Evolutionary conservation across 495 filamentous ascomycete genomes (phyloP).

Genomic region (Podospora australis): DNA sequence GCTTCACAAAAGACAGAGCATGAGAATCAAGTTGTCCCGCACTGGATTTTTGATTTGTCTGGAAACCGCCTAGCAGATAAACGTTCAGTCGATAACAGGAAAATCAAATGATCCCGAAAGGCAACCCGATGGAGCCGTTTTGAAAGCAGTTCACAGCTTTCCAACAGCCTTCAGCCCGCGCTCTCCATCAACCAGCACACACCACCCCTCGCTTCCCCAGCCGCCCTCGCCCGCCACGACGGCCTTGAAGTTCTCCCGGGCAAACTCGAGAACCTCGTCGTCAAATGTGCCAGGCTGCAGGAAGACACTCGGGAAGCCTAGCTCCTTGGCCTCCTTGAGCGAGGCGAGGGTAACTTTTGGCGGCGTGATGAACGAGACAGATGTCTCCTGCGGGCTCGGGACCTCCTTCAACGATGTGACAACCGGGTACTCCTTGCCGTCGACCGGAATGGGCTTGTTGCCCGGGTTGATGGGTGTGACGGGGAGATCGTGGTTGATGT

Average conservation of each 20-base stretch:
- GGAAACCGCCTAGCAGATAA: too few relatives aligned
- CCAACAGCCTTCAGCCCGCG: slow-evolving; percentile 57
- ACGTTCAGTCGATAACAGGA: too few relatives aligned
- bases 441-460: slow-evolving; percentile 48
- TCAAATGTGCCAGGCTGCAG: slow-evolving; percentile 88
- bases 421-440: slow-evolving; percentile 51
- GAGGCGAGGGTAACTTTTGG: slow-evolving; percentile 63
- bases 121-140: too few relatives aligned
- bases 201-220: slow-evolving; percentile 71
- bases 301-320: slow-evolving; percentile 79
- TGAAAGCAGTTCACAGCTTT: slow-evolving; percentile 23
- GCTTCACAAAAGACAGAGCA: too few relatives aligned
- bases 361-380: slow-evolving; percentile 83
- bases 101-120: too few relatives aligned
- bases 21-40: too few relatives aligned
- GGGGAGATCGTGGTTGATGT: slow-evolving; percentile 66
- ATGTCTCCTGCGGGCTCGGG: slow-evolving; percentile 58
- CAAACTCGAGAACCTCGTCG: slow-evolving; percentile 62
- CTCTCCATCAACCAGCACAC: slow-evolving; percentile 87
- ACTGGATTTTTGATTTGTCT: too few relatives aligned
- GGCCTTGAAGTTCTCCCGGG: slow-evolving; percentile 55
- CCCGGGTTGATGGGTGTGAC: slow-evolving; percentile 80
- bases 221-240: slow-evolving; percentile 67
- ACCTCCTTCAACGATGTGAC: slow-evolving; percentile 59
- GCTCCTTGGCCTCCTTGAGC: slow-evolving; percentile 70